Base-by-base conservation (phyloP, 805 yeast species). In the Teunomyces pallodes region DNA sequence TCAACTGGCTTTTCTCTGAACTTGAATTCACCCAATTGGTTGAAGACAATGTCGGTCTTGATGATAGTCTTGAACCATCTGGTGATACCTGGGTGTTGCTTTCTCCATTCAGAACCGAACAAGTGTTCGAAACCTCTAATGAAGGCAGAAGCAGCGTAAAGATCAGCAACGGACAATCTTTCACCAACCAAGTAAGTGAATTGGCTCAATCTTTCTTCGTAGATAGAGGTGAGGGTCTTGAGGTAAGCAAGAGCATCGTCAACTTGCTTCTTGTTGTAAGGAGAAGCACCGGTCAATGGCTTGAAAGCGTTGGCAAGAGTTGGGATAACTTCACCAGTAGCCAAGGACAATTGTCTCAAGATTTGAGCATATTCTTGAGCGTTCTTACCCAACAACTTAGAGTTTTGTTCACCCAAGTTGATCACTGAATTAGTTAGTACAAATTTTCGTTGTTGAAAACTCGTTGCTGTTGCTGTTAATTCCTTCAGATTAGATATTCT, bases 311-410 rank as follows among this genome's bases (percentile, higher is more conserved):
- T 59, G 49, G 79, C 43, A 31, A 45, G 58, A 49, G 69, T 59
- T 42, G 72, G 60, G 55, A 85, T 64, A 49, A 86, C 58, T 59
- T 91, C 96, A 58, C 80, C 60, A 77, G 86, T 88, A 66, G 83
- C 76, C 57, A 87, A 72, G 2, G 96, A 87, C 66, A 84, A 60
- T 95, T 96, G 90, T 72, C 76, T 83, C 58, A 90, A 66, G 60
- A 90, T 75, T 59, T 69, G 69, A 51, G 87, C 89, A 64, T 81
- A 76, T 60, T 87, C 88, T 56, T 72, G 70, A 54, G 79, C 69
- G 66, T 76, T 76, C 67, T 81, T 79, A 61, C 97, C 97, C 55
- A 82, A 72, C 55, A 86, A 76, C 56, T 70, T 71, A 47, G 69
- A 61, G 50, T 65, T 72, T 32, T 51, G 70, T 59, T 75, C 82